phyloP scores from a whole-genome alignment of 1,284 basidiomycete genomes.

The Pseudozyma hubeiensis region DNA sequence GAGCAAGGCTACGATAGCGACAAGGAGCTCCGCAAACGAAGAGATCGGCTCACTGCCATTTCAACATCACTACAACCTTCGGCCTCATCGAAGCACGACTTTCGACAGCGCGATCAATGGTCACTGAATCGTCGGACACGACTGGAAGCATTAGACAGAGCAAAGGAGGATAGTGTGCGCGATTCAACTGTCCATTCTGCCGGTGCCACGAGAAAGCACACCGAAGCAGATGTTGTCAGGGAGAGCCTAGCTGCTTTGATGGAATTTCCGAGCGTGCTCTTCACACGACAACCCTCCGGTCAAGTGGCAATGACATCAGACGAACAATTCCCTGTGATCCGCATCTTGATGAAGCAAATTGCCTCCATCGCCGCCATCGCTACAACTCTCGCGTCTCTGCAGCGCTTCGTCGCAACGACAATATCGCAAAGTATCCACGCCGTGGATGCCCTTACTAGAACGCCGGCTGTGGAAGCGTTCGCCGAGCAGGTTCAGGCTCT shows the following conservation, averaged over 20 bases:
- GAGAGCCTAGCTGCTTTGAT: constrained; percentile 29
- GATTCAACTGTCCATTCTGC: neutral
- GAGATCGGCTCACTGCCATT: constrained; percentile 17
- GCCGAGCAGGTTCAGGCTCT: constrained; percentile 38
- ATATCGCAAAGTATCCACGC: constrained; percentile 27
- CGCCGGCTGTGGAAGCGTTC: constrained; percentile 42
- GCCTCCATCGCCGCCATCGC: constrained; percentile 12
- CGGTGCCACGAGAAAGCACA: neutral
- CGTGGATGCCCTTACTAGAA: constrained; percentile 29
- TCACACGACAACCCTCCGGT: neutral
- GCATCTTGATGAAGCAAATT: constrained; percentile 23
- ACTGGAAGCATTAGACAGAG: neutral
- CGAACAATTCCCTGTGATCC: neutral
- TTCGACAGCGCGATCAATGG: constrained; percentile 25
- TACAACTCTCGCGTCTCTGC: constrained; percentile 14
- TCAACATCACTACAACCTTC: constrained; percentile 9
- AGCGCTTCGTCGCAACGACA: constrained; percentile 12
- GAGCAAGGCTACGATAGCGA: constrained; percentile 40
- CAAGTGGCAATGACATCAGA: neutral
- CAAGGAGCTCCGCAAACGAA: constrained; percentile 18
- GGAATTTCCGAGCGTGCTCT: constrained; percentile 25
- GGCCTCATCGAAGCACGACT: constrained; percentile 10
- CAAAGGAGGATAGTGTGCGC: neutral
- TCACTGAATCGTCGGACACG: constrained; percentile 3
- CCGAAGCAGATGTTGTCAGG: constrained; percentile 33